Conservation (phyloP, 345 rosid species). For the Hevea brasiliensis region DNA sequence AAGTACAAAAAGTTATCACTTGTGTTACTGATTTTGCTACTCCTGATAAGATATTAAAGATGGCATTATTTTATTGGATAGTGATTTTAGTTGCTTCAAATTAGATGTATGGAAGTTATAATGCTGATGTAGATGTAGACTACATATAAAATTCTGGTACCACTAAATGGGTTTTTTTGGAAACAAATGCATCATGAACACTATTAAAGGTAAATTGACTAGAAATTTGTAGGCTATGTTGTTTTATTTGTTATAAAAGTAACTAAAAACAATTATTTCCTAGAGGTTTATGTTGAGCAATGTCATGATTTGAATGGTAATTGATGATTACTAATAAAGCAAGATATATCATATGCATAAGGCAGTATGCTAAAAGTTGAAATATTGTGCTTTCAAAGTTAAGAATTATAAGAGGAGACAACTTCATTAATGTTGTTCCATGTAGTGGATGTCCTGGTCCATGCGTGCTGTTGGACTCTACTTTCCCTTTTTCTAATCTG, state of each 20-base stretch:
- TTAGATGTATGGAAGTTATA: background rate
- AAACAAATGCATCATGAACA: too few relatives aligned
- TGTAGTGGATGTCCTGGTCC: too few relatives aligned
- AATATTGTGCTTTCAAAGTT: background rate
- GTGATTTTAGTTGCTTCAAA: background rate
- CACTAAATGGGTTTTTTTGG: background rate
- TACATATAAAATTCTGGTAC: background rate
- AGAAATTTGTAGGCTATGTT: background rate
- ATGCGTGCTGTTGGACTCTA: too few relatives aligned
- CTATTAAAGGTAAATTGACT: background rate
- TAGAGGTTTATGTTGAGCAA: background rate
- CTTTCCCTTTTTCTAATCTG: background rate
- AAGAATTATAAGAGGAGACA: background rate
- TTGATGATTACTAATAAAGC: background rate
- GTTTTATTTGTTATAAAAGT: background rate
- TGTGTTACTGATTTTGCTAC: background rate
- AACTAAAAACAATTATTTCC: background rate
- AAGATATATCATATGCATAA: background rate
- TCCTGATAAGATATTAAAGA: background rate
- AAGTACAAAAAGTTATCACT: background rate
- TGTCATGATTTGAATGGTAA: background rate
- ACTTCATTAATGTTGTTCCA: background rate
- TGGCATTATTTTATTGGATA: background rate
- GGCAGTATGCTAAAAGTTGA: background rate
- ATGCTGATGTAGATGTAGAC: too few relatives aligned